Evolutionary conservation across 352 stramenopile genomes (phyloP).

Genomic region (Phytophthora aleatoria): DNA sequence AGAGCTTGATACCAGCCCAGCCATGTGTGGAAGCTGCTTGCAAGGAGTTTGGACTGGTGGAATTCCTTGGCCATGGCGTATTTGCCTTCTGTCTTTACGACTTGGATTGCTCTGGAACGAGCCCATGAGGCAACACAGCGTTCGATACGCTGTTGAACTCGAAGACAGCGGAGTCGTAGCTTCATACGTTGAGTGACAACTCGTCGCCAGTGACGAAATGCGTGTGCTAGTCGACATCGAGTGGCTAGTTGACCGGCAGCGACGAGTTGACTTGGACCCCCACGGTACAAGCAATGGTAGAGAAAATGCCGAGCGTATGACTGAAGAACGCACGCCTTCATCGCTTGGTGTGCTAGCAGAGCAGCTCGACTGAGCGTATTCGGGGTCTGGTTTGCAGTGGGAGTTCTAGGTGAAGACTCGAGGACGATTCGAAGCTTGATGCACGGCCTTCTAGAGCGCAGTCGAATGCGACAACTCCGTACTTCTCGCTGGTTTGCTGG

Average conservation of each 20-base stretch:
- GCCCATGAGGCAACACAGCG: slow-evolving; percentile 3
- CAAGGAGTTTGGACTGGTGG: slow-evolving; percentile 35
- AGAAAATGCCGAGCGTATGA: slow-evolving; percentile 29
- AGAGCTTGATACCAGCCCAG: slow-evolving; percentile 16
- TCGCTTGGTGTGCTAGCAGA: slow-evolving; percentile 23
- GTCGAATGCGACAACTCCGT: slow-evolving; percentile 9
- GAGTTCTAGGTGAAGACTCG: not conserved
- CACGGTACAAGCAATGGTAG: slow-evolving; percentile 24
- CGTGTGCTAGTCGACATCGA: slow-evolving; percentile 19
- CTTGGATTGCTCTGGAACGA: slow-evolving; percentile 8
- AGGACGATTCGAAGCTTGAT: slow-evolving; percentile 26
- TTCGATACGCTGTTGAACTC: slow-evolving; percentile 18
- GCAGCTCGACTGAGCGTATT: slow-evolving; percentile 19
- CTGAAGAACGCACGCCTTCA: slow-evolving; percentile 34
- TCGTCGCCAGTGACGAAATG: slow-evolving; percentile 22
- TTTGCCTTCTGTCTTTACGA: slow-evolving; percentile 47
- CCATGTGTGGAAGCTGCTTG: slow-evolving; percentile 24
- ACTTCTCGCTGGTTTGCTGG: not conserved
- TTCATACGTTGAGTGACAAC: slow-evolving; percentile 19
- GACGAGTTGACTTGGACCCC: slow-evolving; percentile 27
- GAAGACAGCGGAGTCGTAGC: slow-evolving; percentile 19
- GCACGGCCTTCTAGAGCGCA: slow-evolving; percentile 2
- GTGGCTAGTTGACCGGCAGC: slow-evolving; percentile 16
- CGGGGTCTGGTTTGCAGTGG: not conserved
- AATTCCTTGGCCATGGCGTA: slow-evolving; percentile 55